Base-by-base conservation (phyloP, 345 rosid species). In the Durio zibethinus region DNA sequence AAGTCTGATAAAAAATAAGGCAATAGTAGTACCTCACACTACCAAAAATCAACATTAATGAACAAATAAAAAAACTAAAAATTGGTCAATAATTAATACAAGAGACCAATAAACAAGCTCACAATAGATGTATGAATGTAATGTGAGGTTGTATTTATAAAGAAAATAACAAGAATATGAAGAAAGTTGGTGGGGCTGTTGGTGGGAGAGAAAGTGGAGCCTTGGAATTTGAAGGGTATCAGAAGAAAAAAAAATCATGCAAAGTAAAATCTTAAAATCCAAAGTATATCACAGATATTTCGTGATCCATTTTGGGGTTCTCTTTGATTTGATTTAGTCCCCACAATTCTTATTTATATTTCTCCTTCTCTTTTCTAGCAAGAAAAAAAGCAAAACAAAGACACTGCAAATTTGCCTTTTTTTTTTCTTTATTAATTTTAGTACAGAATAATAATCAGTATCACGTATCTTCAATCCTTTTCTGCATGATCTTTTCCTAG, bases 201-300 rank as follows among this genome's bases (percentile, higher is more conserved):
- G 64, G 64, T 12, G 1, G 38, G 38, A 61, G 38, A 59, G 65
- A 61, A 61, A 29, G 16, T 57, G 38, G 64, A 25, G 35, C 63
- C 63, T 35, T 29, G 29, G 33, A 1, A 38, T 33, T 63, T 16
- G 42, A 12, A 31, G 42, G 45, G 38, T 35, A 33, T 14, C 21
- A 65, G 25, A 36, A 68, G 78, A 75, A 54, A 4, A 27, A 48
- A 73, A 71, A 68, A 67, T 76, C 23, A 53, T 53, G 8, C 53
- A 72, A 72, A 60, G 48, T 15, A 52, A 48, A 71, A 71, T 62
- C 60, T 7, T 48, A 31, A 75, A 77, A 47, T 86, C 78, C 85
- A 76, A 82, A 80, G 73, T 59, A 80, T 74, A 88, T 89, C 94
- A 89, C 90, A 82, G 83, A 88, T 87, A 85, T 83, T 86, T 86